Conservation (phyloP, 805 yeast genomes). For the Pichia phayaonensis region DNA sequence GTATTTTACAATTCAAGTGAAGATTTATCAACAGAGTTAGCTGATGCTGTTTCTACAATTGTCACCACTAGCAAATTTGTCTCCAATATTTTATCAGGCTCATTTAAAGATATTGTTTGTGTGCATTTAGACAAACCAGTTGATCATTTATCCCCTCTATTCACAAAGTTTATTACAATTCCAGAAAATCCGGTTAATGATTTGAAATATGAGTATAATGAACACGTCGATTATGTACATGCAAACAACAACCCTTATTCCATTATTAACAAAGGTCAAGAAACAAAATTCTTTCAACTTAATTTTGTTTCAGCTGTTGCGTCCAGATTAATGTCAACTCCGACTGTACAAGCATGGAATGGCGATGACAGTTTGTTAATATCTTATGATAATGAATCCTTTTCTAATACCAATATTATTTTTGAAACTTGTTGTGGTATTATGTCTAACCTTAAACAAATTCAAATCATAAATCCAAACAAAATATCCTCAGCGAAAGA, state of each 20-base stretch:
- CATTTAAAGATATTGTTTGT: neutral
- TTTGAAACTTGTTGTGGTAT: slow-evolving; percentile 35
- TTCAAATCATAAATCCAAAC: slow-evolving; percentile 16
- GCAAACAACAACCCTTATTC: slow-evolving; percentile 24
- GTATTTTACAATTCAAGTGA: slow-evolving; percentile 25
- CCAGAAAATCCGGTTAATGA: neutral
- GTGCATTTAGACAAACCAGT: neutral
- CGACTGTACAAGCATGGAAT: slow-evolving; percentile 23
- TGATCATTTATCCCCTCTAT: neutral
- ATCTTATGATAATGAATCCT: slow-evolving; percentile 11
- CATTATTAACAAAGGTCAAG: slow-evolving; percentile 16
- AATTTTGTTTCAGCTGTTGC: slow-evolving; percentile 31
- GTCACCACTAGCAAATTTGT: neutral
- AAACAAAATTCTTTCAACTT: slow-evolving; percentile 25
- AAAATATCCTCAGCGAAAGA: slow-evolving; percentile 6
- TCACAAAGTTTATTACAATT: neutral
- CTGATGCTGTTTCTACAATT: neutral
- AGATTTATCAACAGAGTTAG: neutral
- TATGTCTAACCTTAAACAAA: slow-evolving; percentile 26
- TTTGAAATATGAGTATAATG: slow-evolving; percentile 13
- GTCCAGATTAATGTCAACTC: slow-evolving; percentile 28
- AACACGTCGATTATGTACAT: slow-evolving; percentile 17
- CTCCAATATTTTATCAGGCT: neutral
- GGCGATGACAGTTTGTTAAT: slow-evolving; percentile 21
- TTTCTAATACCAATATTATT: slow-evolving; percentile 19